Evolutionary conservation across 805 yeast genomes (phyloP).

Genomic region (Pichia pseudocactophila): DNA sequence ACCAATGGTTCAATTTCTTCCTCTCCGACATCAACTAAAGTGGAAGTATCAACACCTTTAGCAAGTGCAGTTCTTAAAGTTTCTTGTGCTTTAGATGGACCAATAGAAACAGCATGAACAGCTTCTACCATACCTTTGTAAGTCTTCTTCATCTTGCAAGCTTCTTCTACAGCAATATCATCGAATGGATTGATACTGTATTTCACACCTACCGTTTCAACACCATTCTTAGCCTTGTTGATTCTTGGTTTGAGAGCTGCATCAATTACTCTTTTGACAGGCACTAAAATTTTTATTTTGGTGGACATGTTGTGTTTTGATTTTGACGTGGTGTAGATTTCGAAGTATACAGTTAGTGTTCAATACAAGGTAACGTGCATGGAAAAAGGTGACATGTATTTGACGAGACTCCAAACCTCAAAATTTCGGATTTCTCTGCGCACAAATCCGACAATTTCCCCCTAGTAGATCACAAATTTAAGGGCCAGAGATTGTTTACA

Average conservation of each 20-base stretch:
- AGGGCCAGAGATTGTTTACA: too few species aligned
- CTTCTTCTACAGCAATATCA: constrained; percentile 96
- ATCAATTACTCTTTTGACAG: constrained; percentile 92
- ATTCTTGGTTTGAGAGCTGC: constrained; percentile 89
- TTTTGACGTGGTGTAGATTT: not conserved
- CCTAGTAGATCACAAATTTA: too few species aligned
- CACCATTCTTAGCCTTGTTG: constrained; percentile 75
- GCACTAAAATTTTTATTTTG: constrained; percentile 72
- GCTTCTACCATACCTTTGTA: constrained; percentile 61
- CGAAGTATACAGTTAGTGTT: too few species aligned
- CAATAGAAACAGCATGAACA: constrained; percentile 88
- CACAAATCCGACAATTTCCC: too few species aligned
- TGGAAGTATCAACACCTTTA: constrained; percentile 85
- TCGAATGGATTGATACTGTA: constrained; percentile 94
- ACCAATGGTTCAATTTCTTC: constrained; percentile 70
- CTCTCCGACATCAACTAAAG: constrained; percentile 72
- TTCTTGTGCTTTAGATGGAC: constrained; percentile 81
- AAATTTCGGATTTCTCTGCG: too few species aligned
- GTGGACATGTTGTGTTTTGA: constrained; percentile 25
- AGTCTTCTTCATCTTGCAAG: constrained; percentile 63
- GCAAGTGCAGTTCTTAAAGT: constrained; percentile 85
- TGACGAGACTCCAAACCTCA: too few species aligned
- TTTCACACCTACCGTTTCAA: constrained; percentile 83
- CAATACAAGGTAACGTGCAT: too few species aligned
- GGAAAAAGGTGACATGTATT: too few species aligned